Conservation (phyloP, 2,329 filamentous ascomycete species). For the Colletotrichum sp. region DNA sequence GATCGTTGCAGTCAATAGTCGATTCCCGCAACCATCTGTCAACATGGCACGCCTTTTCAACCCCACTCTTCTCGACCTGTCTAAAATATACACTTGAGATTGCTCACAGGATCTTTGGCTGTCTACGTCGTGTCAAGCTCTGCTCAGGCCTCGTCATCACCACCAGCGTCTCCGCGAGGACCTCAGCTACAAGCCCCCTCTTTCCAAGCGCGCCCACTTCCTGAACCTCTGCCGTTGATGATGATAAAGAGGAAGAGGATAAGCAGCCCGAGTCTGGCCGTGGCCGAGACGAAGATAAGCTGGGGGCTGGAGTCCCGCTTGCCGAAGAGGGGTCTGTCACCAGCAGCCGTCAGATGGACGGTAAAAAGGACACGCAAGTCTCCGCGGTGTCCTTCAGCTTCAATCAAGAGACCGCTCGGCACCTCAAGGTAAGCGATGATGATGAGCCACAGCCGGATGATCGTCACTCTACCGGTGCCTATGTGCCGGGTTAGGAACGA, state of each 20-base stretch:
- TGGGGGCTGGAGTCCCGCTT: not conserved
- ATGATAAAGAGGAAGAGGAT: not conserved
- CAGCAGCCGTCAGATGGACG: not conserved
- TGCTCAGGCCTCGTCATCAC: not conserved
- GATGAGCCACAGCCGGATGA: no score
- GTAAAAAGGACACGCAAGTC: not conserved
- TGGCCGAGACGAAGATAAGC: not conserved
- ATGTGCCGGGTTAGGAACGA: no score
- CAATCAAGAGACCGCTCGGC: no score
- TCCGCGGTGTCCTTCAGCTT: not conserved
- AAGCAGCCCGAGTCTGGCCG: not conserved
- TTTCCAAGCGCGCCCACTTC: not conserved
- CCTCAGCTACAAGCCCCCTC: not conserved
- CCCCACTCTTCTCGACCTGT: not conserved
- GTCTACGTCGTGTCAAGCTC: not conserved
- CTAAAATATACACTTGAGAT: not conserved
- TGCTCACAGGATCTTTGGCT: not conserved
- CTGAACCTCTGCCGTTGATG: not conserved
- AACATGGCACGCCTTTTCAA: not conserved
- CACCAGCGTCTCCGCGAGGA: not conserved
- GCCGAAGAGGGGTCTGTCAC: not conserved
- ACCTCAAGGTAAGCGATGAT: no score
- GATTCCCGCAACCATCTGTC: no score
- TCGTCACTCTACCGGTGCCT: no score
- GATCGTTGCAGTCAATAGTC: not conserved